Percentiles rank a stretch among this genome's conserved stretches.
Evolutionary conservation across 371 early-diverging fungal genomes (phyloP).

Genomic region (Mortierella sp.): DNA sequence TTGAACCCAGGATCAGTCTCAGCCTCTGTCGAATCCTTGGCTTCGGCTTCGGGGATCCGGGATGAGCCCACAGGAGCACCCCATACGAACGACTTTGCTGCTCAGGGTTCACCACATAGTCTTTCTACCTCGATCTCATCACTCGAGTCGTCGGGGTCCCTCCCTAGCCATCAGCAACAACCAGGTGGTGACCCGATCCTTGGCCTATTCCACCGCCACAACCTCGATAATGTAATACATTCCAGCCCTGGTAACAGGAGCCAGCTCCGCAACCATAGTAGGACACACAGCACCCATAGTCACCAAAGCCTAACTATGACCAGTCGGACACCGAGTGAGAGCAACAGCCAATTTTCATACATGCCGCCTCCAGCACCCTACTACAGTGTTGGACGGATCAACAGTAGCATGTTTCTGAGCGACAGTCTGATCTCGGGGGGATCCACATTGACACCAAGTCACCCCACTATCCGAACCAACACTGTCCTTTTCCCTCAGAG

Average conservation of each 20-base stretch:
- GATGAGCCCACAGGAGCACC: slow-evolving; percentile 12
- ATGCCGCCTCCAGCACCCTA: slow-evolving; percentile 9
- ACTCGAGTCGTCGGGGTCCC: slow-evolving; percentile 37
- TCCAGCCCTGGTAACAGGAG: slow-evolving; percentile 7
- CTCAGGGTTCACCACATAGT: slow-evolving; percentile 44
- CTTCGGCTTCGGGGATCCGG: slow-evolving; percentile 25
- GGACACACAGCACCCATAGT: slow-evolving; percentile 31
- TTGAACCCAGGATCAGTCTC: slow-evolving; percentile 23
- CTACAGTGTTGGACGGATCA: slow-evolving; percentile 1
- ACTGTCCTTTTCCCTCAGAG: slow-evolving; percentile 23
- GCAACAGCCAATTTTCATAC: slow-evolving; percentile 20
- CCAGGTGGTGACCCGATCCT: slow-evolving; percentile 19
- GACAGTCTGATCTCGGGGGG: background rate
- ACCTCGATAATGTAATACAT: slow-evolving; percentile 6
- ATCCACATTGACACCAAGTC: background rate
- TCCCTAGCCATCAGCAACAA: slow-evolving; percentile 39
- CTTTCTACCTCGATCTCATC: slow-evolving; percentile 46
- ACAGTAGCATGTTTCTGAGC: background rate
- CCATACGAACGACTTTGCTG: slow-evolving; percentile 20
- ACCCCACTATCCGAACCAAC: slow-evolving; percentile 16
- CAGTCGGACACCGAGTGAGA: slow-evolving; percentile 36
- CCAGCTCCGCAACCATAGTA: slow-evolving; percentile 26
- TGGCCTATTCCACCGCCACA: slow-evolving; percentile 23
- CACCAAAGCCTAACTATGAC: slow-evolving; percentile 35
- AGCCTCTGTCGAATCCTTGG: slow-evolving; percentile 39